Evolutionary conservation across 805 yeast genomes (phyloP).

Genomic region (Starmera quercuum): DNA sequence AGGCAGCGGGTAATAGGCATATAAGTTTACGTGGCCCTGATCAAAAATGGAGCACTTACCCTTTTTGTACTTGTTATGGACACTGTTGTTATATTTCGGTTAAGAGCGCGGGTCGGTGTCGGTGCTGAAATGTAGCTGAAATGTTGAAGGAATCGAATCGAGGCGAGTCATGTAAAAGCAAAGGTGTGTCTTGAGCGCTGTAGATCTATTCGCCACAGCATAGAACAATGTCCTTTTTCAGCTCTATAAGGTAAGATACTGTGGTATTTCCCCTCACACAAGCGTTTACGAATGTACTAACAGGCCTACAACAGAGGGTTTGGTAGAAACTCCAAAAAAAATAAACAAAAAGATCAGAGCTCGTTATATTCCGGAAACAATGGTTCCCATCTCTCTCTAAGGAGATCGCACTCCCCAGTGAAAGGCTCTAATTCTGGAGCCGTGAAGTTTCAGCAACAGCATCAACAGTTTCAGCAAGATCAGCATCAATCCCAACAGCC

Average conservation of each 20-base stretch:
- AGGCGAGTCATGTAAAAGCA: background rate
- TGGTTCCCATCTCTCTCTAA: conserved; percentile 38
- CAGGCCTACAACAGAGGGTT: conserved; percentile 36
- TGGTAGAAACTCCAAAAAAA: conserved; percentile 48
- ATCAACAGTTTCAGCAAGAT: conserved; percentile 13
- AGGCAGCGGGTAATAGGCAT: too few species aligned
- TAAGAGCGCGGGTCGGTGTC: too few species aligned
- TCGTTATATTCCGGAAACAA: conserved; percentile 32
- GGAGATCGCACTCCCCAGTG: conserved; percentile 36
- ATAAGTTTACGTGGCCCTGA: too few species aligned
- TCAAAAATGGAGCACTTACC: too few species aligned
- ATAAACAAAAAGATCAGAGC: conserved; percentile 26
- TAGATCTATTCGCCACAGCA: background rate
- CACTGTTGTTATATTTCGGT: too few species aligned
- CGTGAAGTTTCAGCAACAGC: conserved; percentile 16
- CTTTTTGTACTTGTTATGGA: too few species aligned
- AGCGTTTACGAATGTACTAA: background rate
- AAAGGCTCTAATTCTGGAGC: conserved; percentile 19
- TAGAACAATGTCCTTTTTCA: conserved; percentile 29
- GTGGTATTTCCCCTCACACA: too few species aligned
- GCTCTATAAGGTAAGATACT: conserved; percentile 21
- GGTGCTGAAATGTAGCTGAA: too few species aligned
- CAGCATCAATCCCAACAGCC: conserved; percentile 11
- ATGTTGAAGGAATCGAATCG: background rate
- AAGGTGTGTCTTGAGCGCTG: background rate